Evolutionary conservation across 2,329 filamentous ascomycete species (phyloP).

Genomic region (Kalaharituber pfeilii): DNA sequence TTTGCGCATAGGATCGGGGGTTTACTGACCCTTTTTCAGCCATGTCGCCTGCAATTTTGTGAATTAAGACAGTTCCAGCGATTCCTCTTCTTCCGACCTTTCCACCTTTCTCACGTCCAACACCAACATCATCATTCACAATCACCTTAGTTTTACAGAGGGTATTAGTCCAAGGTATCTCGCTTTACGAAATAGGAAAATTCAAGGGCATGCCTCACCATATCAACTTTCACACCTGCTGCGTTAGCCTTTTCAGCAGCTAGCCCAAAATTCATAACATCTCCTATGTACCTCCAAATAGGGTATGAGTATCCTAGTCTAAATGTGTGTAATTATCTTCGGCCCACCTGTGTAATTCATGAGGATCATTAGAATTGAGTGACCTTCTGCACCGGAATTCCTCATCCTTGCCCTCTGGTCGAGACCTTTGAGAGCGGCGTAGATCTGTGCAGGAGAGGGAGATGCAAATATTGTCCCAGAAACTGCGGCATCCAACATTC

Average conservation of each 20-base stretch:
- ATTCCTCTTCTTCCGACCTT: slow-evolving; percentile 86
- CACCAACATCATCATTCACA: slow-evolving; percentile 80
- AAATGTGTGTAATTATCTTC: too few species aligned
- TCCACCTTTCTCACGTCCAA: slow-evolving; percentile 63
- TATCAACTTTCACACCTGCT: slow-evolving; percentile 58
- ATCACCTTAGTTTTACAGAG: slow-evolving; percentile 35
- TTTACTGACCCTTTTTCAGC: slow-evolving; percentile 45
- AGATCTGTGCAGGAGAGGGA: slow-evolving; percentile 66
- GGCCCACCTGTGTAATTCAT: slow-evolving; percentile 80
- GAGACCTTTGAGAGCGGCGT: slow-evolving; percentile 56
- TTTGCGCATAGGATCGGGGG: too few species aligned
- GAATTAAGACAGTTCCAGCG: slow-evolving; percentile 76
- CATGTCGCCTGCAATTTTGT: slow-evolving; percentile 74
- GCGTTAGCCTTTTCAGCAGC: slow-evolving; percentile 82
- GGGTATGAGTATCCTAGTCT: too few species aligned
- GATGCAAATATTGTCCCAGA: slow-evolving; percentile 77
- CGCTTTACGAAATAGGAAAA: neutral
- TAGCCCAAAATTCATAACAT: slow-evolving; percentile 84
- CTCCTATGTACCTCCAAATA: too few species aligned
- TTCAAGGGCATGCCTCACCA: slow-evolving; percentile 35
- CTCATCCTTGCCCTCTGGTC: slow-evolving; percentile 42
- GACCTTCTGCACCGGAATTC: neutral
- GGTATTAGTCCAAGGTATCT: too few species aligned
- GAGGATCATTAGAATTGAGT: slow-evolving; percentile 58
- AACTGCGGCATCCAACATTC: slow-evolving; percentile 63